Evolutionary conservation across 2,329 filamentous ascomycete genomes (phyloP), one percentile per base, ranked within the genome.

Genomic region (Triangularia verruculosa): DNA sequence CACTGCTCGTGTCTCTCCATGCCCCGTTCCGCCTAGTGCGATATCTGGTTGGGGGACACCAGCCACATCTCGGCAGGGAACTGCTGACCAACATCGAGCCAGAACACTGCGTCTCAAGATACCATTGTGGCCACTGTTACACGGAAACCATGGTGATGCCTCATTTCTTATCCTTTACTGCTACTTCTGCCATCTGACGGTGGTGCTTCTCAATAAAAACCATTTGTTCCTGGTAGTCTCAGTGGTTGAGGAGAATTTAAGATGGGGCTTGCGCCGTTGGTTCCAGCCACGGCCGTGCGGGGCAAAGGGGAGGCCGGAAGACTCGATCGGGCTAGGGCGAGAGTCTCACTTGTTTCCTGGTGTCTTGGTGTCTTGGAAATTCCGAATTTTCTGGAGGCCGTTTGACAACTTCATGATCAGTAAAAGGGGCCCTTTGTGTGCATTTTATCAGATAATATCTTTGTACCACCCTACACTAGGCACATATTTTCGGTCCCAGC

Each of bases 1-100:
- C 59, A 64, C 63, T 51, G 61, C n/a, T 51, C 59, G 55, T 63
- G 58, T 58, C 57, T 54, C 54, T 59, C 65, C 57, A 32, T 27
- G 47, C 30, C 57, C 57, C 52, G 34, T 59, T 59, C 39, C 25
- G 57, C 39, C 39, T 59, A 59, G 57, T 52, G 57, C 7, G 24
- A 11, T 52, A 12, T 15, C 30, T 39, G 32, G 20, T 22, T 24
- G 1, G 25, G 22, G 22, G 53, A 34, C 61, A 66, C 64, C 59
- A 64, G 62, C 64, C 62, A 64, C 64, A 47, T 17, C 39, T 47
- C 20, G 39, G 39, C 39, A 43, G 39, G 39, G n/a, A 20, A 47
- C 4, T 47, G 39, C n/a, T 47, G 39, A 39, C 34, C 34, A 39
- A 39, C 34, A 39, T n/a, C 4, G 5, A n/a, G 34, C 11, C 6